Evolutionary conservation across 352 stramenopile species (phyloP).

Genomic region (Pythium aristosporum): DNA sequence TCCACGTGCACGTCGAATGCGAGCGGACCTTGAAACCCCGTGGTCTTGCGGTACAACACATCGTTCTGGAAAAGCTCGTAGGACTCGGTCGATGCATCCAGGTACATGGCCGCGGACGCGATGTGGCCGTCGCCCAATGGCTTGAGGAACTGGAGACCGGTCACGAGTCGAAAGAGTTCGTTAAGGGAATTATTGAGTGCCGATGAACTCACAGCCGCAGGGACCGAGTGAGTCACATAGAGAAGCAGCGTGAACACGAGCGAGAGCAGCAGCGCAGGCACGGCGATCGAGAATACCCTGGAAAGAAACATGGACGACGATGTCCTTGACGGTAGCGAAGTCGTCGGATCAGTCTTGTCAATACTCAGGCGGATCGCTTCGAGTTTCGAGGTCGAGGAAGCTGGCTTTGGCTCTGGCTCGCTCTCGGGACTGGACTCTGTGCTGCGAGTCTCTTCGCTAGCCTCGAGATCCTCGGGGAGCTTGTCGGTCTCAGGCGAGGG

Average conservation of each 20-base stretch:
- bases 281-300: too few relatives aligned
- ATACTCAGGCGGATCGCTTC: neutral
- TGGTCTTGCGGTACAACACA: constrained; percentile 37
- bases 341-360: too few relatives aligned
- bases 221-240: constrained; percentile 6
- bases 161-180: constrained; percentile 21
- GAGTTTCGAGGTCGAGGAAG: too few relatives aligned
- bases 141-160: constrained; percentile 13
- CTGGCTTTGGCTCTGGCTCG: neutral
- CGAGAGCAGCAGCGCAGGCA: neutral
- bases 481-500: neutral
- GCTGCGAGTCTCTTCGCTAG: neutral
- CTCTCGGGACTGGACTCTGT: neutral
- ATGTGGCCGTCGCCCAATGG: constrained; percentile 1
- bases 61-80: constrained; percentile 40
- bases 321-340: too few relatives aligned
- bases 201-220: constrained; percentile 1
- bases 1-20: constrained; percentile 46
- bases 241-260: constrained; percentile 1
- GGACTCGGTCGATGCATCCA: constrained; percentile 38
- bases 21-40: constrained; percentile 40
- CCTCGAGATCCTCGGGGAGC: neutral
- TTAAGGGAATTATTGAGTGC: constrained; percentile 22
- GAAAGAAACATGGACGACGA: too few relatives aligned
- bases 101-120: constrained; percentile 20